A percentile compares a stretch with the other conserved stretches of the same genome.
Evolutionary conservation across 1,139 yeast species (phyloP).

Genomic region (Lodderomyces metapsilosis): DNA sequence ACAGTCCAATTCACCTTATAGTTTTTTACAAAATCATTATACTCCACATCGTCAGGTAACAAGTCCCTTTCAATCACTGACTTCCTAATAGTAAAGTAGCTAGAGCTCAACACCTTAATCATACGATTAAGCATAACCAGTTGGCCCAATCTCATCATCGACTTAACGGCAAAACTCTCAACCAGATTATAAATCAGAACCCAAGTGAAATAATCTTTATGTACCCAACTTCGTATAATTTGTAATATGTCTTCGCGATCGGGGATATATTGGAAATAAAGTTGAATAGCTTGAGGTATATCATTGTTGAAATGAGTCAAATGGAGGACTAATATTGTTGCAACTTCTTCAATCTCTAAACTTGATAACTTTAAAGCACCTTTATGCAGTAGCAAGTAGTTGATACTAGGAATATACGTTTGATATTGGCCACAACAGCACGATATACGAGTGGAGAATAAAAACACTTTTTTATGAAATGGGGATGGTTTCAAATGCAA

Average conservation of each 20-base stretch:
- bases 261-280: constrained; percentile 29
- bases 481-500: constrained; percentile 34
- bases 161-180: constrained; percentile 25
- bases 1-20: constrained; percentile 29
- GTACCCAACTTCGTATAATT: constrained; percentile 36
- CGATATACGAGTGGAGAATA: constrained; percentile 49
- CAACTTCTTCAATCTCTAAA: constrained; percentile 39
- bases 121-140: constrained; percentile 28
- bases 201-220: constrained; percentile 45
- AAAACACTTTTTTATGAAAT: constrained; percentile 47
- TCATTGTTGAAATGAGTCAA: constrained; percentile 45
- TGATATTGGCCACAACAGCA: constrained; percentile 51
- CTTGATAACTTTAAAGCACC: constrained; percentile 9
- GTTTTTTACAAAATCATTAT: constrained; percentile 18
- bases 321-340: constrained; percentile 44
- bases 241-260: constrained; percentile 20
- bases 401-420: constrained; percentile 56
- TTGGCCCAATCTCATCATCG: constrained; percentile 45
- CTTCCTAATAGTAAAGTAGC: constrained; percentile 35
- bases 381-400: constrained; percentile 30
- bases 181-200: constrained; percentile 30
- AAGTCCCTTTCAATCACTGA: constrained; percentile 20
- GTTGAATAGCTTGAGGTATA: constrained; percentile 31
- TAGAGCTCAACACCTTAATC: constrained; percentile 26
- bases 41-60: constrained; percentile 30